phyloP scores from a whole-genome alignment of 192 early-diverging fungal genomes.

The Coemansia sp. region DNA sequence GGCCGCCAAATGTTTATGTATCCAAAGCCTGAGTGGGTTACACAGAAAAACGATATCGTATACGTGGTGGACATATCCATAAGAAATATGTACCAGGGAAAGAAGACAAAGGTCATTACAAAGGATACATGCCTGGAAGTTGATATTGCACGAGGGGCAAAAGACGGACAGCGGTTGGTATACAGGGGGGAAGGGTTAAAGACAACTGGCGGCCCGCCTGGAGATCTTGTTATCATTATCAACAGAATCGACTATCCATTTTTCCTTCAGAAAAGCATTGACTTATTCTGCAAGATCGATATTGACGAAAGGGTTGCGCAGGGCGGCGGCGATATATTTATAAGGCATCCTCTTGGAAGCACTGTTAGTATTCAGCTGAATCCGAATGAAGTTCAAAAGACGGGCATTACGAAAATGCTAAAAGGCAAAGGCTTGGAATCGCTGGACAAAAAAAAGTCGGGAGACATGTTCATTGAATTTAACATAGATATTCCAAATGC shows the following conservation, averaged over 20 bases:
- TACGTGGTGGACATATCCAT: conserved; percentile 33
- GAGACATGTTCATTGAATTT: conserved; percentile 27
- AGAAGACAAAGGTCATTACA: conserved; percentile 22
- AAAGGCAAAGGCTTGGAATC: conserved; percentile 12
- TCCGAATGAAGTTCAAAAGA: conserved; percentile 16
- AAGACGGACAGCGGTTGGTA: conserved; percentile 24
- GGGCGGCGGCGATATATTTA: conserved; percentile 20
- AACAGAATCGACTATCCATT: conserved; percentile 33
- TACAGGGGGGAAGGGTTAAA: conserved; percentile 20
- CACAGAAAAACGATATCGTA: conserved; percentile 35
- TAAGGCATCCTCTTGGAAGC: conserved; percentile 26
- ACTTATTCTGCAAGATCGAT: conserved; percentile 26
- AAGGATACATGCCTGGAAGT: conserved; percentile 20
- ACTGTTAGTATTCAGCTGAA: conserved; percentile 13
- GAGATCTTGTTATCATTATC: conserved; percentile 30
- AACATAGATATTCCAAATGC: conserved; percentile 16
- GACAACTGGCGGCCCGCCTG: conserved; percentile 1
- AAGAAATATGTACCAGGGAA: conserved; percentile 26
- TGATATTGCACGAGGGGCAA: conserved; percentile 18
- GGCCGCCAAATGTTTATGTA: conserved; percentile 5
- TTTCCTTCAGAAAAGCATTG: background rate
- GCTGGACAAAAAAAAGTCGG: conserved; percentile 1
- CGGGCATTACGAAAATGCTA: conserved; percentile 17
- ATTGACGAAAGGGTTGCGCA: conserved; percentile 22
- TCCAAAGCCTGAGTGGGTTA: conserved; percentile 36